Evolutionary conservation across 202 grass and related monocot genomes (phyloP).

Genomic region (Carex sylvatica): DNA sequence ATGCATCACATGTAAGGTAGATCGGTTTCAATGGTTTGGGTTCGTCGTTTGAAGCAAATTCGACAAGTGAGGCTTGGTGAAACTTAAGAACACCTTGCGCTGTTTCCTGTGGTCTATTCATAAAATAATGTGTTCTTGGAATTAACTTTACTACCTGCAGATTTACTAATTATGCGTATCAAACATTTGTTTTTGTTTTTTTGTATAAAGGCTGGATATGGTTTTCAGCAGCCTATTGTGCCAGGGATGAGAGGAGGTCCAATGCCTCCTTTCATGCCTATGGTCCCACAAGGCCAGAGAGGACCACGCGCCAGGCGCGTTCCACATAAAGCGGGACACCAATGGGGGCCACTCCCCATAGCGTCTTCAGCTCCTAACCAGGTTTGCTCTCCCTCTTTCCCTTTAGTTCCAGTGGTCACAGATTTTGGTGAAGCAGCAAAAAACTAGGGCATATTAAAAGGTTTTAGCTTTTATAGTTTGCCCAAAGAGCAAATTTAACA

Average conservation of each 20-base stretch:
- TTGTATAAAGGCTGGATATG: slow-evolving; percentile 58
- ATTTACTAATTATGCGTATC: neutral
- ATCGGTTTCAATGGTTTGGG: no score
- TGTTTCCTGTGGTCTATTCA: neutral
- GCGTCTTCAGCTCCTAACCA: slow-evolving; percentile 23
- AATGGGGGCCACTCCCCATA: slow-evolving; percentile 45
- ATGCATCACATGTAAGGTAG: no score
- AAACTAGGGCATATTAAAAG: neutral
- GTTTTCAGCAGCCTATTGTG: slow-evolving; percentile 79
- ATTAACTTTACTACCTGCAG: neutral
- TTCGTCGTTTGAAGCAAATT: no score
- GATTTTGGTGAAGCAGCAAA: neutral
- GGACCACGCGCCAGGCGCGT: slow-evolving; percentile 54
- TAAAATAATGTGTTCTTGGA: neutral
- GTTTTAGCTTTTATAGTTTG: neutral
- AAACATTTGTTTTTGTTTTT: neutral
- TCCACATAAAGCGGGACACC: slow-evolving; percentile 55
- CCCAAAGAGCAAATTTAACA: neutral
- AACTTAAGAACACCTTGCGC: neutral
- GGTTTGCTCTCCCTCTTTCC: neutral
- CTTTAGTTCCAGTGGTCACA: neutral
- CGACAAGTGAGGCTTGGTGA: no score
- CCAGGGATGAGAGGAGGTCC: slow-evolving; percentile 67
- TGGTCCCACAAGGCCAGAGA: slow-evolving; percentile 67
- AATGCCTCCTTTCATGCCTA: slow-evolving; percentile 71